phyloP scores from a whole-genome alignment of 1,139 yeast species.

The Kluyveromyces sp. region DNA sequence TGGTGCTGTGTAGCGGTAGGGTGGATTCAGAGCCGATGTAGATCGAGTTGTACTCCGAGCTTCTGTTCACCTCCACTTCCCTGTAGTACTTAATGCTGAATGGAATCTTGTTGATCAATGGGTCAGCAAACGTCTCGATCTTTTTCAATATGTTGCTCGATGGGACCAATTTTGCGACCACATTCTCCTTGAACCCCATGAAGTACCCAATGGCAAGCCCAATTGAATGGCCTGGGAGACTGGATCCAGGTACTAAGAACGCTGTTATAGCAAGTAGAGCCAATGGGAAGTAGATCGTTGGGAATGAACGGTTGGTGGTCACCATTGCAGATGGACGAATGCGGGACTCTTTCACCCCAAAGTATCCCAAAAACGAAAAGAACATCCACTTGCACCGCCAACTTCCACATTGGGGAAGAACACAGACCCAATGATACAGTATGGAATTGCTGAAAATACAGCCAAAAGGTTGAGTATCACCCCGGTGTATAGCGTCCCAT shows the following conservation, averaged over 20 bases:
- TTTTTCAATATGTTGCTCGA: slow-evolving; percentile 49
- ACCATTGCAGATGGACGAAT: slow-evolving; percentile 39
- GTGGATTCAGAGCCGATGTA: slow-evolving; percentile 7
- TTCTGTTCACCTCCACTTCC: slow-evolving; percentile 46
- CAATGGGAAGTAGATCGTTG: slow-evolving; percentile 58
- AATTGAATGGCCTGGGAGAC: slow-evolving; percentile 65
- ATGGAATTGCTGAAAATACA: slow-evolving; percentile 60
- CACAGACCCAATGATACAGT: slow-evolving; percentile 48
- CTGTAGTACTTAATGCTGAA: slow-evolving; percentile 44
- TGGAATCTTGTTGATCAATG: slow-evolving; percentile 47
- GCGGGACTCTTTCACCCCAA: slow-evolving; percentile 52
- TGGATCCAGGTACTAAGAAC: slow-evolving; percentile 48
- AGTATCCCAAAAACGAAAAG: slow-evolving; percentile 62
- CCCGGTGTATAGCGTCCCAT: slow-evolving; percentile 88
- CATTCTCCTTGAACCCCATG: slow-evolving; percentile 37
- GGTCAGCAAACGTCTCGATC: slow-evolving; percentile 52
- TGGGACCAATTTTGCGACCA: slow-evolving; percentile 48
- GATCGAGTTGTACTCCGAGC: slow-evolving; percentile 21
- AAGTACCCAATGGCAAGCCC: slow-evolving; percentile 48
- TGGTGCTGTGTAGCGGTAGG: slow-evolving; percentile 21
- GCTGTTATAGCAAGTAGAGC: slow-evolving; percentile 43
- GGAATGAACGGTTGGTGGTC: slow-evolving; percentile 36
- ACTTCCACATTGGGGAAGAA: slow-evolving; percentile 50
- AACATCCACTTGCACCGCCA: slow-evolving; percentile 65
- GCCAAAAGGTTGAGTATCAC: slow-evolving; percentile 69